phyloP scores from a whole-genome alignment of 2,329 filamentous ascomycete species.

The Alternaria infectoria region DNA sequence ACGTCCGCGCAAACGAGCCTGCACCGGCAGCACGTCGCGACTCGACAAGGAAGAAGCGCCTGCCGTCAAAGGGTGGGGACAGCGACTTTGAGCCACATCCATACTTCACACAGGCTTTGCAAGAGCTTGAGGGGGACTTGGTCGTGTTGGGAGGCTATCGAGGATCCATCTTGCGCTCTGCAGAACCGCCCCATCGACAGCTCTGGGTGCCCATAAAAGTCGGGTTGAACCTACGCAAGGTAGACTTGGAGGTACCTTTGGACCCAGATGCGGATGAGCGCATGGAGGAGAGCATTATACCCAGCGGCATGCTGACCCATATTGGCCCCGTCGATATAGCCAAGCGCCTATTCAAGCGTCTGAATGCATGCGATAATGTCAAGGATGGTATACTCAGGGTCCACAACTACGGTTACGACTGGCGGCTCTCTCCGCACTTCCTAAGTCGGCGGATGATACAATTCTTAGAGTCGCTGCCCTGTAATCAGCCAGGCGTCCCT shows the following conservation, averaged over 20 bases:
- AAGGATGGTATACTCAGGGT: conserved; percentile 74
- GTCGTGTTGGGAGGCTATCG: conserved; percentile 90
- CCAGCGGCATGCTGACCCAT: conserved; percentile 87
- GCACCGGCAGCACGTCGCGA: conserved; percentile 15
- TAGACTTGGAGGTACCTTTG: conserved; percentile 86
- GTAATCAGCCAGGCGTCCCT: conserved; percentile 67
- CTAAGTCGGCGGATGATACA: conserved; percentile 73
- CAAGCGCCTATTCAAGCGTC: conserved; percentile 77
- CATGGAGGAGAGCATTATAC: conserved; percentile 82
- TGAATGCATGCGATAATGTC: conserved; percentile 76
- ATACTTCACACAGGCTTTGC: conserved; percentile 64
- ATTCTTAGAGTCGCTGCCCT: conserved; percentile 76
- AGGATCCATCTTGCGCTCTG: conserved; percentile 85
- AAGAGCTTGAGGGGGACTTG: conserved; percentile 78
- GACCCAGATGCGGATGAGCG: conserved; percentile 80
- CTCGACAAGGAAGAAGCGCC: conserved; percentile 23
- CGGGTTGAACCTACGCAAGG: conserved; percentile 87
- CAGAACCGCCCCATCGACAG: conserved; percentile 81
- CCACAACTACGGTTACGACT: conserved; percentile 94
- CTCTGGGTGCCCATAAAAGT: conserved; percentile 95
- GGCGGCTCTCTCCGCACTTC: conserved; percentile 82
- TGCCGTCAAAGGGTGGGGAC: conserved; percentile 11
- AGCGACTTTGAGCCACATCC: conserved; percentile 52
- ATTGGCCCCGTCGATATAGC: conserved; percentile 93
- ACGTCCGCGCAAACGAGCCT: conserved; percentile 24